phyloP scores from a whole-genome alignment of 164 flowering plant species.

The Hamamelis virginiana region DNA sequence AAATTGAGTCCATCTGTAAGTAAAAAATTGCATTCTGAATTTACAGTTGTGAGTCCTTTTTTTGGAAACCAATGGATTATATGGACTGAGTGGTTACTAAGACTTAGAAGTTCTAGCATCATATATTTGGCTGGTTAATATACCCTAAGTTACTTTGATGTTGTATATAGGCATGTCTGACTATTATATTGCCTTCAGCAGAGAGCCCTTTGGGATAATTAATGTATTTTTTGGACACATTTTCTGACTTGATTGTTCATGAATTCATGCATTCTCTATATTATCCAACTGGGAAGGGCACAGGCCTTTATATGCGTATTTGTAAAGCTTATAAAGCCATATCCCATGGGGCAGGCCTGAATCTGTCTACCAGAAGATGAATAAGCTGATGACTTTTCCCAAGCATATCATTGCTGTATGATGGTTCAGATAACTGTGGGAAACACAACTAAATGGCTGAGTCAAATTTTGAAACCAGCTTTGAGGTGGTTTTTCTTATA shows the following conservation, averaged over 20 bases:
- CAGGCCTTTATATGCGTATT: background rate
- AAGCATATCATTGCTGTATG: background rate
- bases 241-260: background rate
- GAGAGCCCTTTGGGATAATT: background rate
- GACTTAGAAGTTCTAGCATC: too few species aligned
- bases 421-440: background rate
- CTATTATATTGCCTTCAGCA: background rate
- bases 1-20: slow-evolving; percentile 89
- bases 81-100: background rate
- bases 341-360: too few species aligned
- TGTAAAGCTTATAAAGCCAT: background rate
- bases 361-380: too few species aligned
- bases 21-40: slow-evolving; percentile 13
- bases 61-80: background rate
- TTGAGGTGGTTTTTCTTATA: background rate
- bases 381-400: too few species aligned
- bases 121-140: background rate
- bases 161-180: too few species aligned
- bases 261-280: background rate
- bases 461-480: background rate
- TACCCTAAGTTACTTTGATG: background rate
- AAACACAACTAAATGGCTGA: background rate
- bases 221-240: background rate
- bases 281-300: background rate
- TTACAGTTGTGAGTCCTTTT: background rate